Conservation (phyloP, 2,329 filamentous ascomycete genomes). For the Fusarium sp. region DNA sequence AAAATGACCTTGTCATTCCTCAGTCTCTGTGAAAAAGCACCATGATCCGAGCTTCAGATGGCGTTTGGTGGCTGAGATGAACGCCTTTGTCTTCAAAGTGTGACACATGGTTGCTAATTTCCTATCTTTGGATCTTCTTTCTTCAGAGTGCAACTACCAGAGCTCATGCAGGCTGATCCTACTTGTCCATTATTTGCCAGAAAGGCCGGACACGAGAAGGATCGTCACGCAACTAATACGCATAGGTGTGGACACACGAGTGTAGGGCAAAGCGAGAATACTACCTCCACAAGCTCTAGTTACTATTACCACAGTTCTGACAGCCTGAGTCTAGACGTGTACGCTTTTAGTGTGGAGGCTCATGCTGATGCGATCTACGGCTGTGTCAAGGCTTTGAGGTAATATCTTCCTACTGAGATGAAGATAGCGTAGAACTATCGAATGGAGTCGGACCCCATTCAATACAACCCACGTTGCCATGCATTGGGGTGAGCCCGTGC, state of each 20-base stretch:
- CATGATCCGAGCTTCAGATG: background rate
- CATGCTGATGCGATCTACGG: background rate
- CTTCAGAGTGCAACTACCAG: background rate
- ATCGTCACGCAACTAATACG: background rate
- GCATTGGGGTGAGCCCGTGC: constrained; percentile 12
- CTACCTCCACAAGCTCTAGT: background rate
- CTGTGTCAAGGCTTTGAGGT: background rate
- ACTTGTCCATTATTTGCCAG: background rate
- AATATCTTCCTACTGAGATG: background rate
- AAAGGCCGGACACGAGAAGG: constrained; percentile 3
- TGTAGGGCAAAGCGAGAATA: constrained; percentile 12
- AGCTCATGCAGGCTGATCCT: background rate
- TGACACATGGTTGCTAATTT: background rate
- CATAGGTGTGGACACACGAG: background rate
- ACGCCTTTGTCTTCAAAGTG: constrained; percentile 6
- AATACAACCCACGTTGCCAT: constrained; percentile 29
- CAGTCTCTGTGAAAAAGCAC: background rate
- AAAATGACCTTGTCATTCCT: background rate
- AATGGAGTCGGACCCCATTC: constrained; percentile 13
- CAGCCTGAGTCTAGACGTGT: background rate
- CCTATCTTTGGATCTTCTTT: background rate
- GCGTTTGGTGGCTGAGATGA: constrained; percentile 1
- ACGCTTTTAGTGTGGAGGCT: background rate
- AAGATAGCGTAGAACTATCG: constrained; percentile 7
- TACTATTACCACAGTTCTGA: constrained; percentile 2